Evolutionary conservation across 768 basidiomycete species (phyloP), one percentile per base, ranked within the genome.

Genomic region (Lentinula edodes): DNA sequence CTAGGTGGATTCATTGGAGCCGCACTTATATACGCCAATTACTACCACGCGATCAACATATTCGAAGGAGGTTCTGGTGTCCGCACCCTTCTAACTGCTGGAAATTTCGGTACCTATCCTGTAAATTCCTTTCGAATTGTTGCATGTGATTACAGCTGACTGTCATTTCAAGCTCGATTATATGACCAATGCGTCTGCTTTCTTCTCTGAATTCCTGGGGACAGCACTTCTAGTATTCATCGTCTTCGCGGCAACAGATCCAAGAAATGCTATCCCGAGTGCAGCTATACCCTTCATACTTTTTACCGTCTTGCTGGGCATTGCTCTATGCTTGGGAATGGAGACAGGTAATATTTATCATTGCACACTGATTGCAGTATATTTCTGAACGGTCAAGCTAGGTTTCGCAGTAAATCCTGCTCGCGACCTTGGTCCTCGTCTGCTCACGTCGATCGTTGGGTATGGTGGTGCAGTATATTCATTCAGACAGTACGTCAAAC

Each of bases 41-140:
- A 88, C 67, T 80, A 83, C 67, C 84, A 88, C 66, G 88, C 87
- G 36, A 88, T 91, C 64, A 79, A 84, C 68, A 66, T 87, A 43
- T 78, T 78, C 62, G 88, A 90, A 68, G 87, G 88, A 32, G 85
- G 84, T 3, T 60, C 70, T 15, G 70, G 74, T 43, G 69, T 83
- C 20, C 80, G 87, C n/a, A 88, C 85, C 3, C 74, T 85, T 63
- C 63, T 63, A 38, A 88, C 87, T 0, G 89, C 81, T 4, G 68
- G 75, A 39, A 72, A 87, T 54, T 87, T 90, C 63, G 78, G 75
- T 76, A 77, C 10, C 75, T 76, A 50, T 72, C 77, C 58, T 60
- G 58, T 51, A 13, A 60, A 32, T 5, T 18, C 8, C 15, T 58
- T 42, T 39, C 13, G 6, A 42, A 9, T 6, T 5, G 1, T 36